These are phyloP conservation scores for Lenzites betulinus DNA, from an alignment of 768 basidiomycete species.

Conservation along the genomic window DNA sequence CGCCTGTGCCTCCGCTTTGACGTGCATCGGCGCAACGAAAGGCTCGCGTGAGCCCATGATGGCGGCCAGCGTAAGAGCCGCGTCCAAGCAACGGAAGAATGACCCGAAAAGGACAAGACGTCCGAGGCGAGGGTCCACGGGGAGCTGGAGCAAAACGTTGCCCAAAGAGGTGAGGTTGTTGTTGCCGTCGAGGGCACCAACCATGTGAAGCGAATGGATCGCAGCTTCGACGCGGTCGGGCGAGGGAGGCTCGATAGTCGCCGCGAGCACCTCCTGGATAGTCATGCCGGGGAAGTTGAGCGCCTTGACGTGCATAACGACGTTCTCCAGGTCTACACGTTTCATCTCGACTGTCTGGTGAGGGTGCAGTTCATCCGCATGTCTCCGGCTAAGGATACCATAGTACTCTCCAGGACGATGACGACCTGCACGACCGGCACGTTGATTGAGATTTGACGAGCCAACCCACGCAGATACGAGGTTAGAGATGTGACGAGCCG, in stretches of 20 bases:
- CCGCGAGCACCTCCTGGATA: slow-evolving; percentile 84
- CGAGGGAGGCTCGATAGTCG: slow-evolving; percentile 88
- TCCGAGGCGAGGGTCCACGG: slow-evolving; percentile 89
- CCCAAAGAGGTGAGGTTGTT: slow-evolving; percentile 86
- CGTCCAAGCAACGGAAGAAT: slow-evolving; percentile 91
- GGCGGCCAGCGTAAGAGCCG: slow-evolving; percentile 87
- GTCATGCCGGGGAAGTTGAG: slow-evolving; percentile 84
- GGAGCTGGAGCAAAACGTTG: slow-evolving; percentile 83
- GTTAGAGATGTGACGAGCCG: slow-evolving; percentile 84
- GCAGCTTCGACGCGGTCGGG: slow-evolving; percentile 75
- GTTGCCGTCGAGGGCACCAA: slow-evolving; percentile 79
- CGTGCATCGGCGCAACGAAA: slow-evolving; percentile 80
- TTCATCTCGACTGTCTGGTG: slow-evolving; percentile 97
- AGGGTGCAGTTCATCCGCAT: slow-evolving; percentile 61
- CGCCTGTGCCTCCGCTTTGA: slow-evolving; percentile 68
- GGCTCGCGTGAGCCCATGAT: slow-evolving; percentile 89
- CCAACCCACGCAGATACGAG: slow-evolving; percentile 92
- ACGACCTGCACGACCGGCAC: slow-evolving; percentile 90
- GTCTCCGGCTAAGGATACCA: slow-evolving; percentile 70
- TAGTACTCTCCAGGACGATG: slow-evolving; percentile 91
- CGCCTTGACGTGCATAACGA: slow-evolving; percentile 97
- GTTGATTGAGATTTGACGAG: slow-evolving; percentile 84
- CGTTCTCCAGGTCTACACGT: slow-evolving; percentile 82
- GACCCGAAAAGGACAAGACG: slow-evolving; percentile 86
- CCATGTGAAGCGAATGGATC: slow-evolving; percentile 76